These are phyloP conservation scores for Eutypella sp. DNA, from an alignment of 2,329 filamentous ascomycete genomes.

Conservation along the genomic window DNA sequence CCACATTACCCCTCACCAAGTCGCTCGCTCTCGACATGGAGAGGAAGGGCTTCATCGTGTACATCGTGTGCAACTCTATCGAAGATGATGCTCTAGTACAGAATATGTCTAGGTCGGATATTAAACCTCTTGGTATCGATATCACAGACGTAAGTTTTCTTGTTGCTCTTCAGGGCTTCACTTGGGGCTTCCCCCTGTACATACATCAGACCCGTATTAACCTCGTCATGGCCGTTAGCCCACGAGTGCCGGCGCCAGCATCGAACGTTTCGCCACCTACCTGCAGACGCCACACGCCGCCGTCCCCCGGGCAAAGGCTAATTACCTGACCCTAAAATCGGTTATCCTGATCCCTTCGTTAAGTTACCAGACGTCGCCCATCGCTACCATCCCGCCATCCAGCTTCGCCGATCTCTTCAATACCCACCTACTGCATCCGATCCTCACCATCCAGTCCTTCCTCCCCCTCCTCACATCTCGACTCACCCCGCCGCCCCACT, in stretches of 20 bases:
- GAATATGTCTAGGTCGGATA: slow-evolving; percentile 71
- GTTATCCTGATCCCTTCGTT: slow-evolving; percentile 79
- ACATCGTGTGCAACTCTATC: slow-evolving; percentile 76
- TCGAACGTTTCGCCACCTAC: slow-evolving; percentile 65
- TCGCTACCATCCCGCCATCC: slow-evolving; percentile 78
- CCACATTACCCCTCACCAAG: slow-evolving; percentile 75
- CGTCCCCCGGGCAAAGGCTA: slow-evolving; percentile 68
- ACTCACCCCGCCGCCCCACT: slow-evolving; percentile 34
- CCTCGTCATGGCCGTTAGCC: slow-evolving; percentile 43
- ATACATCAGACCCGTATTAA: no score
- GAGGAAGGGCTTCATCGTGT: slow-evolving; percentile 87
- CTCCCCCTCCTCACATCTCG: slow-evolving; percentile 69
- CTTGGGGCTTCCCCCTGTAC: no score
- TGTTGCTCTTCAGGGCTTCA: not conserved
- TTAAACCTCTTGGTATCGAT: slow-evolving; percentile 77
- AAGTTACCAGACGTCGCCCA: slow-evolving; percentile 74
- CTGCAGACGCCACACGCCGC: slow-evolving; percentile 72
- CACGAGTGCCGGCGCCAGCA: slow-evolving; percentile 60
- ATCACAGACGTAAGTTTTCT: slow-evolving; percentile 63
- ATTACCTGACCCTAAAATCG: slow-evolving; percentile 71
- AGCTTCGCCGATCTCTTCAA: slow-evolving; percentile 88
- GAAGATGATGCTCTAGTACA: slow-evolving; percentile 81
- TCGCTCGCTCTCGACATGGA: slow-evolving; percentile 84
- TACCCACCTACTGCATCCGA: slow-evolving; percentile 83
- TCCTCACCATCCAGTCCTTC: slow-evolving; percentile 84